Evolutionary conservation across 257 asterid species (phyloP), one percentile per base, ranked within the genome.

Genomic region (Solanum microdontum): DNA sequence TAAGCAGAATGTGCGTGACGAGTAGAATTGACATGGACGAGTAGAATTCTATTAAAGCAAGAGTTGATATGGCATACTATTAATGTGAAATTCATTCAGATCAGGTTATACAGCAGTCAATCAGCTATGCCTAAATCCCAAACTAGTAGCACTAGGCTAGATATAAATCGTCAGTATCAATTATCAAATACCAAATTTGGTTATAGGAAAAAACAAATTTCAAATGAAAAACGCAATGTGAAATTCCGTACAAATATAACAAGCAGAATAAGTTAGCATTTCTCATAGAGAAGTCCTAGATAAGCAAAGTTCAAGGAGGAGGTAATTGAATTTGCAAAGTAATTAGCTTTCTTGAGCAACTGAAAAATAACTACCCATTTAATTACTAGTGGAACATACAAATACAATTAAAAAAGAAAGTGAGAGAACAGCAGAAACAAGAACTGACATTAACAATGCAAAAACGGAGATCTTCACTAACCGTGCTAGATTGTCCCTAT

Each of bases 381-480:
- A 86, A 92, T 64, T 64, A n/a, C 72, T 62, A n/a, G 70, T 5
- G 14, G 14, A 62, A n/a, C 70, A 10, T n/a, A n/a, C 72, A 64
- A 64, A 64, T 64, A 64, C 28, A n/a, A 64, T 64, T n/a, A 0
- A n/a, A 64, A 64, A 11, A 5, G 32, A 64, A 64, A 64, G 3
- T 10, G 72, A n/a, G 70, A n/a, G 0, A 62, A 62, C 73, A 88
- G 89, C 80, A 89, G 84, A 74, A 91, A 91, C 85, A 85, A 39
- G 37, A 90, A 87, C 93, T 84, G n/a, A 90, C 93, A 93, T 74
- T 66, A 85, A 79, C 84, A 89, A 91, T 58, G 90, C 66, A 86
- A 88, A 87, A 74, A 92, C 82, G 33, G 90, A 90, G 94, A 93
- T 95, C 95, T 91, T 90, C 91, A 88, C 75, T 39, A 26, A 88